Evolutionary conservation across 495 filamentous ascomycete genomes (phyloP).

Genomic region (Xylaria longipes): DNA sequence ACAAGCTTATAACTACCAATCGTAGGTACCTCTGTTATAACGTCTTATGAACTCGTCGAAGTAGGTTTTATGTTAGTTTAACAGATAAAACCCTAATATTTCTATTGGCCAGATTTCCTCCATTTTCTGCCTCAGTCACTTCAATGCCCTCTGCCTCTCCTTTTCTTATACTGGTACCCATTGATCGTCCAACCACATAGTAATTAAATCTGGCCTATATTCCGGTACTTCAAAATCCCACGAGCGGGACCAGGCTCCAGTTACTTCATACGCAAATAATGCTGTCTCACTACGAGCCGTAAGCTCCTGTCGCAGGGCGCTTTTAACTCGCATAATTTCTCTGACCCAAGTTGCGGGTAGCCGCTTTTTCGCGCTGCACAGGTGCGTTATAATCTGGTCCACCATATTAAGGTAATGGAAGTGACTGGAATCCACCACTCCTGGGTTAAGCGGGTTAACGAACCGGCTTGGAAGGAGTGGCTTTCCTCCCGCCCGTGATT

Average conservation of each 20-base stretch:
- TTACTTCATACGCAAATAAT: neutral
- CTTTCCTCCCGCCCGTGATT: neutral
- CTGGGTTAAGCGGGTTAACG: neutral
- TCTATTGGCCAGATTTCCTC: neutral
- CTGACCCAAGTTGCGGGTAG: neutral
- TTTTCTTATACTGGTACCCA: neutral
- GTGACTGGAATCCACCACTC: neutral
- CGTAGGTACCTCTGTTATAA: neutral
- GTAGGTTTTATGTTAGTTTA: neutral
- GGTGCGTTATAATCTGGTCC: neutral
- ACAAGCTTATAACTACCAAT: neutral
- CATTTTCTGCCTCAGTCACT: neutral
- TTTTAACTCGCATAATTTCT: constrained; percentile 2
- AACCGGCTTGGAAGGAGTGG: neutral
- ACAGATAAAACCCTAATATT: neutral
- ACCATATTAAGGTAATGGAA: neutral
- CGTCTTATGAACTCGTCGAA: too few relatives aligned
- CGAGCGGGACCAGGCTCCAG: neutral
- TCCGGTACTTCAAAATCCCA: constrained; percentile 14
- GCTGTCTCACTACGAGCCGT: neutral
- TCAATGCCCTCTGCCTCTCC: neutral
- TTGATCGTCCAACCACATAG: neutral
- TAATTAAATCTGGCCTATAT: neutral
- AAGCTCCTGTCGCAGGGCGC: neutral
- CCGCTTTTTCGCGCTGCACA: neutral